Base-by-base conservation (phyloP, 169 alveolate genomes). In the Theileria sp. region DNA sequence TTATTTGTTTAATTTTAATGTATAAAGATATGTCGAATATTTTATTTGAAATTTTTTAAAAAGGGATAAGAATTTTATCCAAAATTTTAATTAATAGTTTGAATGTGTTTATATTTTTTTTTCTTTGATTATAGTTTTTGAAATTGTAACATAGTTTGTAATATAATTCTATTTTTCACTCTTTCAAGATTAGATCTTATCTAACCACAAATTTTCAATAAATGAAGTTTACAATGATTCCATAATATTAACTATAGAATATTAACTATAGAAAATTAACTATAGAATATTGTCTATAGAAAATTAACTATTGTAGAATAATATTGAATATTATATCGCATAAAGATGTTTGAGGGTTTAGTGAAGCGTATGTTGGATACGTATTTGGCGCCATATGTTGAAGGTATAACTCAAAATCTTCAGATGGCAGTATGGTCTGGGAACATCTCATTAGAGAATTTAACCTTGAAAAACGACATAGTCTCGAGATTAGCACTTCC, bases 401-500 rank as follows among this genome's bases (percentile, higher is more conserved):
- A 87, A 75, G 96, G 96, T 23, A 93, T 93, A 38, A 91, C 91
- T 34, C 92, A 87, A 69, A 91, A 93, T 78, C 76, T 93, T 60
- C 94, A 91, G 50, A 87, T 93, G 86, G 96, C 94, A 10, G 95
- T 93, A 10, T 93, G 96, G 96, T 89, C 94, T 28, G 96, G 96
- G 34, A 87, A 93, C 73, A 89, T 93, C n/a, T 92, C 81, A 49
- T 80, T 93, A 56, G 93, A 91, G 51, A 92, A 91, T 49, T 69
- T 93, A 68, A 86, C 89, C 61, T 85, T 93, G 38, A 93, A 93
- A 87, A 90, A 92, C 51, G 94, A 93, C 64, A 91, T 93, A 75
- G 81, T 95, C 23, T 94, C 88, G 49, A 87, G 72, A 64, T 72
- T 89, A 23, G 90, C 88, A 10, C 79, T 89, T 17, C 94, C 94